These are phyloP conservation scores for Allium sativum DNA, from an alignment of 106 monocot genomes.

Conservation along the genomic window DNA sequence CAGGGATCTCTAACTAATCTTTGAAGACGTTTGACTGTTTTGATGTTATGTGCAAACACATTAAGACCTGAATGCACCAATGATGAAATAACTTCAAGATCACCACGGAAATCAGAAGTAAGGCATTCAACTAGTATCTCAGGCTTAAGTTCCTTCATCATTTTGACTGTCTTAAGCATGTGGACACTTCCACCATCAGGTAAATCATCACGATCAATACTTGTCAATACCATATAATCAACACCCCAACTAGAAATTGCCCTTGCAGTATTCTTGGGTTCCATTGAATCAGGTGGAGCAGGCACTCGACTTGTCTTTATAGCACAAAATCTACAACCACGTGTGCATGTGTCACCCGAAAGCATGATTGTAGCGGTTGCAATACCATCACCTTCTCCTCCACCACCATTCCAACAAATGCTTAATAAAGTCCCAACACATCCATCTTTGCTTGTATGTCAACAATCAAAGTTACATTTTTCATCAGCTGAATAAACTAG, in stretches of 20 bases:
- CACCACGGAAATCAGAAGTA: slow-evolving; percentile 92
- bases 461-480: too few species aligned
- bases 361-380: slow-evolving; percentile 99
- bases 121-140: slow-evolving; percentile 86
- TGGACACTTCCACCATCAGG: too few species aligned
- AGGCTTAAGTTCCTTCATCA: slow-evolving; percentile 67
- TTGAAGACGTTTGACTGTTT: slow-evolving; percentile 83
- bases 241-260: slow-evolving; percentile 94
- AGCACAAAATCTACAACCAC: slow-evolving; percentile 97
- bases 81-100: slow-evolving; percentile 53
- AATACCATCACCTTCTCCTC: slow-evolving; percentile 93
- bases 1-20: too few species aligned
- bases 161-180: too few species aligned
- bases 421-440: too few species aligned
- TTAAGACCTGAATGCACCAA: slow-evolving; percentile 64
- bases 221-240: too few species aligned
- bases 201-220: too few species aligned
- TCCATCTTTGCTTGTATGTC: too few species aligned
- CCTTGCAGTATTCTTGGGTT: slow-evolving; percentile 79
- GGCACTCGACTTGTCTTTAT: slow-evolving; percentile 92
- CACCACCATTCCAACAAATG: slow-evolving; percentile 77
- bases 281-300: slow-evolving; percentile 78
- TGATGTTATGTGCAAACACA: slow-evolving; percentile 98
- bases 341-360: slow-evolving; percentile 91
- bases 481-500: too few species aligned